phyloP scores from a whole-genome alignment of 345 rosid species.

The Gossypium arboreum region DNA sequence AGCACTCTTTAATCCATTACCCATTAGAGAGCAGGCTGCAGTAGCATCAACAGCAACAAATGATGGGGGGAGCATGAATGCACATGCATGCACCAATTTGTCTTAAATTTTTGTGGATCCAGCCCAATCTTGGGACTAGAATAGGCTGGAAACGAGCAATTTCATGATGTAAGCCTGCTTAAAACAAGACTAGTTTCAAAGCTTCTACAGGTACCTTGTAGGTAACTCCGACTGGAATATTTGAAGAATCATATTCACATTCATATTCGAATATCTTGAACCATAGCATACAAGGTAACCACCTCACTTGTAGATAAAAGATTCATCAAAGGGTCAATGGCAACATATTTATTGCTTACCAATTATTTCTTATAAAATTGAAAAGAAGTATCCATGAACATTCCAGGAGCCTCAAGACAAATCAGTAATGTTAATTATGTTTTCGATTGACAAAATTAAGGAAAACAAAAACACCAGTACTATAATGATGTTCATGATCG shows the following conservation, averaged over 20 bases:
- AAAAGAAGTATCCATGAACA: background rate
- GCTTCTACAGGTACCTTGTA: background rate
- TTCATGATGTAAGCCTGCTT: conserved; percentile 8
- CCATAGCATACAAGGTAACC: background rate
- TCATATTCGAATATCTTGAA: background rate
- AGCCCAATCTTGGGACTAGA: conserved; percentile 1
- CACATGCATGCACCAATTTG: background rate
- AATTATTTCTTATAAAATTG: too few species aligned
- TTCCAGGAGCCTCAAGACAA: background rate
- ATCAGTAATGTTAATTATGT: background rate
- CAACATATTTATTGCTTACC: too few species aligned
- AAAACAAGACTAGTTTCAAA: background rate
- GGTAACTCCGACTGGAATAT: background rate
- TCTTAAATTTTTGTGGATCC: background rate
- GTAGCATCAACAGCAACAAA: conserved; percentile 10
- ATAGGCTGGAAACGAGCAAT: background rate
- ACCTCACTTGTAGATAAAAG: background rate
- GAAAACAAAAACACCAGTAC: background rate
- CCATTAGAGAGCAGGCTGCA: background rate
- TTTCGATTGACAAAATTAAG: background rate
- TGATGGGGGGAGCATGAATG: background rate
- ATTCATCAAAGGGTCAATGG: too few species aligned
- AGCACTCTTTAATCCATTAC: background rate
- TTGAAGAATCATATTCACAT: background rate
- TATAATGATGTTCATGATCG: background rate